Base-by-base conservation (phyloP, 2,329 filamentous ascomycete genomes). In the Botryotinia globosa region DNA sequence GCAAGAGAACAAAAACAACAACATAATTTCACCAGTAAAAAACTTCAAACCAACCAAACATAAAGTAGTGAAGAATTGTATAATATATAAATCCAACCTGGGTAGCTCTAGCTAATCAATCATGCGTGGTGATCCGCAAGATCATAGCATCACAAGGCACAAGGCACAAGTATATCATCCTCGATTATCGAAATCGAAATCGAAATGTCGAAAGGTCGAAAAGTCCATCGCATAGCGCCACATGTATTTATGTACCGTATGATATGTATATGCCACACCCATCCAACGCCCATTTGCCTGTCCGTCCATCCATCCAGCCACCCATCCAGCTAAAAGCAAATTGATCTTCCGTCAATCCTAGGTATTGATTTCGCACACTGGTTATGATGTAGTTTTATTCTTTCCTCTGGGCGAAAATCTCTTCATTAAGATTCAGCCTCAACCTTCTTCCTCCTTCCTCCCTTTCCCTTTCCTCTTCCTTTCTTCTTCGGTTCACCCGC, bases 321-420 rank as follows among this genome's bases (percentile, higher is more conserved):
- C 25, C 45, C 48, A 45, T 45, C 44, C 45, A 54, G 64, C 64
- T 51, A 66, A 66, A 66, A 66, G 32, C 32, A 66, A 66, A 66
- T 12, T 29, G 14, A 32, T 54, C 34, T 29, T 20, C 25, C 4
- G 29, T 6, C 45, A 54, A 29, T 14, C n/a, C 6, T 1, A n/a
- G 16, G n/a, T n/a, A 45, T 64, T 25, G 56, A 59, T 44, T 44
- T 22, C 42, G 61, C 39, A 45, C 62, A 22, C 62, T 34, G 29
- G 51, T 8, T 9, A 32, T 56, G 10, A 34, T 59, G 32, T 34
- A 34, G 22, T 45, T 45, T 9, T 64, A 14, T 56, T 29, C 51
- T 0, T 29, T 56, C 6, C 1, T n/a, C 58, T 25, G 22, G 5
- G 22, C 3, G 8, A 10, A 61, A 62, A 16, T 7, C 7, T 32